Evolutionary conservation across 176 grass and related monocot genomes (phyloP), one percentile per base, ranked within the genome.

Genomic region (Aegilops sharonensis): DNA sequence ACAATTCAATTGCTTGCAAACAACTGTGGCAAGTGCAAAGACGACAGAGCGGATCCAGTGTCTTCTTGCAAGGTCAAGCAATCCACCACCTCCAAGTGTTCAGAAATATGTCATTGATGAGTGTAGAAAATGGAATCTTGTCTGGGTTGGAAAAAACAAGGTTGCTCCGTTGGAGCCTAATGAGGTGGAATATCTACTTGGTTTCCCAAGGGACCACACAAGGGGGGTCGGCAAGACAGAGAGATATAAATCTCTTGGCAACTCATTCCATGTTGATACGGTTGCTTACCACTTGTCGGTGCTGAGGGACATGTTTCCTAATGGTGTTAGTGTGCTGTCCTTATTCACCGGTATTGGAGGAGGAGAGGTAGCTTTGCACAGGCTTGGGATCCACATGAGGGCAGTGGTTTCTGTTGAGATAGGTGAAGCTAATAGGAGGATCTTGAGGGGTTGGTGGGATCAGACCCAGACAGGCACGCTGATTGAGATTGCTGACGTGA

Each of bases 1-100:
- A 1, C 87, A 98, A 31, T 87, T 98, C 35, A 98, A 95, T 21
- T 98, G 95, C 68, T 88, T 98, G 57, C 91, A 98, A 11, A 98
- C 93, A n/a, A 86, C 81, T 68, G 20, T 64, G 17, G 85, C 89
- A 14, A 91, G 91, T 45, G 91, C 95, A 54, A 84, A 88, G 27
- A 32, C 90, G 12, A 70, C 78, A 5, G 91, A 95, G 13, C 63
- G 80, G 68, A 91, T 98, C 13, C 85, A 93, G 11, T 0, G n/a
- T 63, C 65, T 34, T 14, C 83, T 95, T 40, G 52, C 60, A 11
- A 60, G 11, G 3, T 82, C n/a, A 54, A 25, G 54, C 54, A 85
- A 90, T 81, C 36, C 82, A 32, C 54, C 54, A 57, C 54, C 54
- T 7, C 54, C 54, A 57, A 57, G 54, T 57, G 54, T 57, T 57